These are phyloP conservation scores for Apiospora saccharicola DNA, from an alignment of 2,329 filamentous ascomycete species.

Conservation along the genomic window DNA sequence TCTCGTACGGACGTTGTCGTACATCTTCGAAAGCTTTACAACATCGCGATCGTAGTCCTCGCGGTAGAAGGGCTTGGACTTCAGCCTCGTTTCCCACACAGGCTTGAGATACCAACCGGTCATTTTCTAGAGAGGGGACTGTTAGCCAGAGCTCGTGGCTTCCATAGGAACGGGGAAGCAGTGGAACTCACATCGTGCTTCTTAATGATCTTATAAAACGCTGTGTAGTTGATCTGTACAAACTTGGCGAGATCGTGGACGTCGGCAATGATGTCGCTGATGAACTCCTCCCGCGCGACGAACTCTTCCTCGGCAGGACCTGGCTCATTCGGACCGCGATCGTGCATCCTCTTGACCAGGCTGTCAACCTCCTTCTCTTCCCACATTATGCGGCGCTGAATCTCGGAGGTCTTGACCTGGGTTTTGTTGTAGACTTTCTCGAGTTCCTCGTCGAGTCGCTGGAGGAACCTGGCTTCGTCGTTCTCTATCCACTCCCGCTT, in stretches of 20 bases:
- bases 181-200: constrained; percentile 84
- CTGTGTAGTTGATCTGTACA: constrained; percentile 97
- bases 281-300: constrained; percentile 87
- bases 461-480: constrained; percentile 88
- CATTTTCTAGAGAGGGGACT: constrained; percentile 71
- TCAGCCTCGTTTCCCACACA: constrained; percentile 93
- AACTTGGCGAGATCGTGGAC: constrained; percentile 98
- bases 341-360: constrained; percentile 72
- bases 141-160: background rate
- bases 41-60: constrained; percentile 98
- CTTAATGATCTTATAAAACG: constrained; percentile 99
- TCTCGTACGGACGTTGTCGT: constrained; percentile 91
- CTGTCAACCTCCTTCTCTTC: constrained; percentile 81
- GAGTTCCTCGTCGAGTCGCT: constrained; percentile 86
- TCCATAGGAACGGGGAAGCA: too few species aligned
- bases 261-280: constrained; percentile 98
- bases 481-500: constrained; percentile 84
- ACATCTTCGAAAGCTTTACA: constrained; percentile 91
- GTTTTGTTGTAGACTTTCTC: constrained; percentile 99
- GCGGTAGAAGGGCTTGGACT: constrained; percentile 97
- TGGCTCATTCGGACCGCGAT: constrained; percentile 63
- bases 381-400: constrained; percentile 88
- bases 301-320: constrained; percentile 90
- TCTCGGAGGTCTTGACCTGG: constrained; percentile 96
- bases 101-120: constrained; percentile 93